These are phyloP conservation scores for Saccharomycopsis sp. DNA, from an alignment of 805 yeast genomes.

Conservation along the genomic window DNA sequence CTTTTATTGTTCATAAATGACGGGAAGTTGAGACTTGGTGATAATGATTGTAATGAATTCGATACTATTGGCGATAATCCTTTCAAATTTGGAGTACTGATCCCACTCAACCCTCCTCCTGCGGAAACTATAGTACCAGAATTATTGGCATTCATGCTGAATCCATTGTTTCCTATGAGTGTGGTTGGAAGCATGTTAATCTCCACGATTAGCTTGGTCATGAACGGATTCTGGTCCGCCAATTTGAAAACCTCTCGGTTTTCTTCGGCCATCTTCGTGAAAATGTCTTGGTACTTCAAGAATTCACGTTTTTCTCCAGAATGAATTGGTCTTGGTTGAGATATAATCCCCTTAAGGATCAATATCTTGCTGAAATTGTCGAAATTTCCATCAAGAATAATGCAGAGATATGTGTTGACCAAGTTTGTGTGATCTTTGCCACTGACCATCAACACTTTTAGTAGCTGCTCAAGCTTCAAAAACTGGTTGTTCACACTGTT, in stretches of 20 bases:
- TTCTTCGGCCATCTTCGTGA: constrained; percentile 29
- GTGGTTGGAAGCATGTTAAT: not conserved
- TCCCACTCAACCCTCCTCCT: not conserved
- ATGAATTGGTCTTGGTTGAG: constrained; percentile 26
- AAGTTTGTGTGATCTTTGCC: constrained; percentile 59
- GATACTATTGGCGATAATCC: constrained; percentile 24
- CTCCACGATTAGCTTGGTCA: constrained; percentile 6
- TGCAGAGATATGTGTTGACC: constrained; percentile 56
- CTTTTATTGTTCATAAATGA: constrained; percentile 12
- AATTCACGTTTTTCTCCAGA: constrained; percentile 32
- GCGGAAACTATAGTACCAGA: not conserved
- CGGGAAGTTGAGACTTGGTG: constrained; percentile 27
- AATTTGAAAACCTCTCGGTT: constrained; percentile 4
- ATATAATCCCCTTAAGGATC: constrained; percentile 49
- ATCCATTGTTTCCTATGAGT: not conserved
- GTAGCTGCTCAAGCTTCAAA: constrained; percentile 49
- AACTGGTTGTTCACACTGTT: constrained; percentile 40
- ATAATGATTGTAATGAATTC: constrained; percentile 20
- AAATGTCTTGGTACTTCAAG: constrained; percentile 34
- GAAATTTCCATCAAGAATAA: constrained; percentile 58
- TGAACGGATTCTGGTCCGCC: constrained; percentile 3
- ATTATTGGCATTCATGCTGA: not conserved
- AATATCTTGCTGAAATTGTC: constrained; percentile 60
- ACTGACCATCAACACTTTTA: constrained; percentile 61
- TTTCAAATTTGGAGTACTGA: constrained; percentile 1